Base-by-base conservation (phyloP, 306 rosid species). In the Sphenostylis stenocarpa region DNA sequence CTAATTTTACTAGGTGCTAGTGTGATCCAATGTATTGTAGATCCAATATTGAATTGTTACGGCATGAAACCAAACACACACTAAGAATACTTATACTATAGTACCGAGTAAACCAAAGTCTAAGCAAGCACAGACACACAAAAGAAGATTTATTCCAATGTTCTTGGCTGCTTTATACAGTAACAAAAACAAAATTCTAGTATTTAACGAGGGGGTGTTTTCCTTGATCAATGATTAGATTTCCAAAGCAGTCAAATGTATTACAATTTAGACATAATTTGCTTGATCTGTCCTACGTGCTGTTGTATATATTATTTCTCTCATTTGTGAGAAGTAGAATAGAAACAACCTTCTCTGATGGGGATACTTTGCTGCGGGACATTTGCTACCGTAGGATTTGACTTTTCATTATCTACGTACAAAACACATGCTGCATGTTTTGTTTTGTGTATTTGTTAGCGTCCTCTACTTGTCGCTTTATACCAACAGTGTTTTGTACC, bases 371-470 rank as follows among this genome's bases (percentile, higher is more conserved):
- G 36, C 63, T 43, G 72, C 13, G 9, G 4, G 12, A 69, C 39
- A 64, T 34, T 57, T 53, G n/a, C 80, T 52, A 66, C 79, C 56
- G 36, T 70, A 78, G 45, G 80, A 75, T 70, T 75, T 79, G 80
- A 75, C 80, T 65, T 82, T 71, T 47, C 69, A 24, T 6, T 4
- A 41, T 51, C 28, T 36, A 12, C 3, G 80, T 76, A 77, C 74
- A 49, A 1, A 69, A 75, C 82, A 53, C 80, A 71, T 67, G 84
- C 75, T 61, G 82, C 84, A 79, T 64, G 21, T 31, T 80, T 77
- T 79, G 79, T 72, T 71, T 82, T 11, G 58, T 72, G 75, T 38
- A 57, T 85, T 67, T 82, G 83, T 66, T 72, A 16, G 63, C 6
- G 5, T 75, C 33, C 73, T 51, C 56, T 19, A 8, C 41, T 75